Conservation (phyloP, 352 stramenopile species). For the Globisporangium irregulare region DNA sequence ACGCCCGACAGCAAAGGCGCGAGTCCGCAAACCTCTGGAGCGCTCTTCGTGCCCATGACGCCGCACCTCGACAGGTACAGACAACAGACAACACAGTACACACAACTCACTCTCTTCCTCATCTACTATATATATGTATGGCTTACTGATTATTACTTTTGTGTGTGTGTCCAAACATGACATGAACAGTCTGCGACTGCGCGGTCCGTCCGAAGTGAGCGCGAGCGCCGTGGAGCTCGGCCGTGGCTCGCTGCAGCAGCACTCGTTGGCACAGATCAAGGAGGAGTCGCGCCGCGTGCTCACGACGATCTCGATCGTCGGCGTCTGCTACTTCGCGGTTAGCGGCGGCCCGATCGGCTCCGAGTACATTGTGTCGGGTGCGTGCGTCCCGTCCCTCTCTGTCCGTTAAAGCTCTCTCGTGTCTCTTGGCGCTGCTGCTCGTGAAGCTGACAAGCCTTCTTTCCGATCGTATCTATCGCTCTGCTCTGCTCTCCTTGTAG, state of each 20-base stretch:
- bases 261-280: constrained; percentile 34
- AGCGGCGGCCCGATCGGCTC: constrained; percentile 39
- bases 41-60: constrained; percentile 27
- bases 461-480: background rate
- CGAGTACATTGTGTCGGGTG: constrained; percentile 44
- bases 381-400: background rate
- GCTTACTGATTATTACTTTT: no score
- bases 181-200: constrained; percentile 17
- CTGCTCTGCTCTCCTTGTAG: constrained; percentile 5
- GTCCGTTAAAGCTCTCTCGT: background rate
- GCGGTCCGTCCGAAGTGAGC: constrained; percentile 28
- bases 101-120: no score
- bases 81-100: no score
- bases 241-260: constrained; percentile 28
- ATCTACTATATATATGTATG: no score
- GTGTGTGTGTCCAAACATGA: no score
- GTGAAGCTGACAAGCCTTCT: background rate
- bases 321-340: constrained; percentile 57
- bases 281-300: constrained; percentile 45
- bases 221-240: constrained; percentile 29
- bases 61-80: constrained; percentile 27
- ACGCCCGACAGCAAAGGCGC: background rate
- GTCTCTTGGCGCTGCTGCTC: background rate
- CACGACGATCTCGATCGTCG: constrained; percentile 52
- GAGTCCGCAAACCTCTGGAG: constrained; percentile 19